Evolutionary conservation across 495 filamentous ascomycete species (phyloP), one percentile per base, ranked within the genome.

Genomic region (Penicillium coffeae): DNA sequence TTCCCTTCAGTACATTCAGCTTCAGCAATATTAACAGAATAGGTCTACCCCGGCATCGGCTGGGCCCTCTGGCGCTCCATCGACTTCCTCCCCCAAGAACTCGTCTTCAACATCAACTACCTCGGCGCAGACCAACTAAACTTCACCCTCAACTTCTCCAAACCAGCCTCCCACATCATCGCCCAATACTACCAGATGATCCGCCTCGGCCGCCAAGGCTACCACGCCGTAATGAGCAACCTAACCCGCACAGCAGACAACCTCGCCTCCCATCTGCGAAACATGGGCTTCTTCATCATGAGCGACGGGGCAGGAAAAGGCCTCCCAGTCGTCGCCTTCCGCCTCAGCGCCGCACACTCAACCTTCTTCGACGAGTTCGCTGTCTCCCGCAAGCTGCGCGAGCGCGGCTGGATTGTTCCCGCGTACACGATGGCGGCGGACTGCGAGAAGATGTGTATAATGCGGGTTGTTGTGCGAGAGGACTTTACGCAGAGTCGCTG

Each of bases 71-170:
- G 89, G 88, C 78, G 88, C 21, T 78, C 83, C 38, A 81, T 85
- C 1, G 79, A 90, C 51, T 92, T 76, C 65, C 78, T 95, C 0
- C 90, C 90, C 13, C 73, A 89, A 62, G 90, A 94, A 58, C 83
- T 95, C 16, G 85, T 95, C 62, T 94, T 95, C 82, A 94, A 92
- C 76, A 90, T 94, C 79, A 92, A 94, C 74, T 95, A 95, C 65
- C 84, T 95, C 3, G 89, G 90, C 38, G 86, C 89, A 8, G 88
- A 94, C 54, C 90, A 95, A 66, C 81, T 88, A 9, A 93, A 87
- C 38, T 94, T 94, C 75, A 94, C 89, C 10, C 79, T 95, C 32
- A 95, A 94, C 74, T 95, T 95, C 75, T 89, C 84, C 60, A 90
- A 91, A 60, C 88, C 89, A 40, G 90, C 89, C 22, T 85, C 83